Evolutionary conservation across 176 grass and related monocot genomes (phyloP).

Genomic region (Oropetium thomaeum): DNA sequence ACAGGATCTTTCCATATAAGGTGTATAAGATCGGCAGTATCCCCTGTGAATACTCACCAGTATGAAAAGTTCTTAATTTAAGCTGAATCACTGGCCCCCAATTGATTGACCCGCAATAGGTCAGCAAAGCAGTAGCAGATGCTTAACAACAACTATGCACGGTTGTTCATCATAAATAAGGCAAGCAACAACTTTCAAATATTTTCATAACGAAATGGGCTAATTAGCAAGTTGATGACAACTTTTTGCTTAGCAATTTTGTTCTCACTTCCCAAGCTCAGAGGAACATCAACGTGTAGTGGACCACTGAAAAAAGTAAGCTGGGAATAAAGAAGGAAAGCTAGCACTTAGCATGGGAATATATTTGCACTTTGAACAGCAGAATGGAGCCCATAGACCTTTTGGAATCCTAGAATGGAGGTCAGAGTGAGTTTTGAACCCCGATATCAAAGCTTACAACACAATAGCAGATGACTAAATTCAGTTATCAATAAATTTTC

Average conservation of each 20-base stretch:
- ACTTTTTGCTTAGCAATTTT: conserved; percentile 6
- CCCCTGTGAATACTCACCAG: too few species aligned
- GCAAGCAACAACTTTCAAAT: background rate
- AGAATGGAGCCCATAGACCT: conserved; percentile 18
- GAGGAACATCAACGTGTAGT: conserved; percentile 21
- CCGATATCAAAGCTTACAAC: background rate
- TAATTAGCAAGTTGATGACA: conserved; percentile 25
- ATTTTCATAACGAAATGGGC: background rate
- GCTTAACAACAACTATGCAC: conserved; percentile 3
- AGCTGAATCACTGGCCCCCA: too few species aligned
- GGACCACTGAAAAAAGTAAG: conserved; percentile 29
- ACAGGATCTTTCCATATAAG: too few species aligned
- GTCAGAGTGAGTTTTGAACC: conserved; percentile 13
- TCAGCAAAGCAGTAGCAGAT: background rate
- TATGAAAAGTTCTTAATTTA: too few species aligned
- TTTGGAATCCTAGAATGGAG: conserved; percentile 26
- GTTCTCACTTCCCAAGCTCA: background rate
- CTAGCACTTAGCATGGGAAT: conserved; percentile 20
- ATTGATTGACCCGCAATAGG: too few species aligned
- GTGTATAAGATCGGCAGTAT: too few species aligned
- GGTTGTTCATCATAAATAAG: conserved; percentile 21
- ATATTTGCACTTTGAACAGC: conserved; percentile 22
- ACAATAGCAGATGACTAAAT: conserved; percentile 15
- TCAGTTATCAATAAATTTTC: conserved; percentile 22
- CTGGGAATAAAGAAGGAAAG: conserved; percentile 28